phyloP scores from a whole-genome alignment of 2,329 filamentous ascomycete genomes.

The Aspergillus hortae region DNA sequence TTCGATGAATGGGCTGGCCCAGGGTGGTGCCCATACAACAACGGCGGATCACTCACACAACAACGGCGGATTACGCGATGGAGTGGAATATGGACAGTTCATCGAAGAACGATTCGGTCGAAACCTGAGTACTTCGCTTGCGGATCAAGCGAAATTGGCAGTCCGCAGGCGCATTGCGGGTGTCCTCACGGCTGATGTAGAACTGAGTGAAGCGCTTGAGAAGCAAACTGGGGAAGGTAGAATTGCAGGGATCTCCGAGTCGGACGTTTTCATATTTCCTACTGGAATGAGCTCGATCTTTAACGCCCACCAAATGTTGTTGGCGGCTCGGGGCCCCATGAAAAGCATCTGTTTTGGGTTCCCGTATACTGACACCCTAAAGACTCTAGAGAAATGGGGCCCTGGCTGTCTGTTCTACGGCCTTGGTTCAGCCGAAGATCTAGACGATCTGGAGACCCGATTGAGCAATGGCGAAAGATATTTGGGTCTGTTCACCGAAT shows the following conservation, averaged over 20 bases:
- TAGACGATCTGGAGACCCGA: slow-evolving; percentile 76
- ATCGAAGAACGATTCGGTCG: slow-evolving; percentile 92
- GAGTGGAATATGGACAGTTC: slow-evolving; percentile 71
- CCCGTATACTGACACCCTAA: slow-evolving; percentile 93
- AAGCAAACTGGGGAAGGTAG: slow-evolving; percentile 31
- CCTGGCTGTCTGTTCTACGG: slow-evolving; percentile 88
- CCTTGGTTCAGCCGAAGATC: slow-evolving; percentile 68
- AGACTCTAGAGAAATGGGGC: slow-evolving; percentile 91
- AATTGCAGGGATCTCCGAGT: slow-evolving; percentile 63
- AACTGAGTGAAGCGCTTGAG: slow-evolving; percentile 59
- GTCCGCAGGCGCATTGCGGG: slow-evolving; percentile 86
- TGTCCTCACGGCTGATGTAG: slow-evolving; percentile 69
- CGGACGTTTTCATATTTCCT: slow-evolving; percentile 85
- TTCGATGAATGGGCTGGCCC: slow-evolving; percentile 45
- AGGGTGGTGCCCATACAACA: slow-evolving; percentile 33
- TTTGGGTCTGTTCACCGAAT: slow-evolving; percentile 87
- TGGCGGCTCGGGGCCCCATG: slow-evolving; percentile 59
- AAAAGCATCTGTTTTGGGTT: slow-evolving; percentile 95
- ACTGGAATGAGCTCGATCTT: slow-evolving; percentile 96
- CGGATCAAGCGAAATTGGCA: slow-evolving; percentile 77
- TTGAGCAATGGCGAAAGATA: slow-evolving; percentile 71
- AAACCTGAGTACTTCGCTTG: slow-evolving; percentile 77
- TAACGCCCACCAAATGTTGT: slow-evolving; percentile 72
- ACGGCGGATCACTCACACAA: slow-evolving; percentile 29
- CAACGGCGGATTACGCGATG: slow-evolving; percentile 33